These are phyloP conservation scores for Zychaea mexicana DNA, from an alignment of 371 early-diverging fungal species.

Conservation along the genomic window DNA sequence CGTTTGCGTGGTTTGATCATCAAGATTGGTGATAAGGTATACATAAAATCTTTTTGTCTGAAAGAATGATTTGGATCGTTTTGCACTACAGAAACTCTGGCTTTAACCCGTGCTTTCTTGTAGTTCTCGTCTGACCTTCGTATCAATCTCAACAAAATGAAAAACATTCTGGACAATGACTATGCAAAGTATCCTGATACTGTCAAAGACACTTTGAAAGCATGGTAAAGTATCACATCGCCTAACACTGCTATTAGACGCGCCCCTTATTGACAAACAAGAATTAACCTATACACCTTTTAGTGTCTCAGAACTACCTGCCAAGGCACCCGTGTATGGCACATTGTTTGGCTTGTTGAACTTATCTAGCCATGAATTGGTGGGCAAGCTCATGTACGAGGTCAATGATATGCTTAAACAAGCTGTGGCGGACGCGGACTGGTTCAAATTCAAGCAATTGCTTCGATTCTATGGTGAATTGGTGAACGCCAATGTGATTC, in stretches of 20 bases:
- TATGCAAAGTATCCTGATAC: conserved; percentile 66
- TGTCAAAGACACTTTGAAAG: conserved; percentile 64
- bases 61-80: too few species aligned
- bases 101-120: too few species aligned
- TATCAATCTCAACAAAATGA: conserved; percentile 70
- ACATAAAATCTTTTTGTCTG: neutral
- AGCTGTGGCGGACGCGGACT: conserved; percentile 56
- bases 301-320: conserved; percentile 78
- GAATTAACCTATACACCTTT: neutral
- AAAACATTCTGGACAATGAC: conserved; percentile 70
- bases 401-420: conserved; percentile 51
- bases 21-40: conserved; percentile 81
- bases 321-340: conserved; percentile 80
- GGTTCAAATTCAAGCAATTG: conserved; percentile 75
- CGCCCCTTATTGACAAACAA: neutral
- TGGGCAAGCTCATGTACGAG: conserved; percentile 32
- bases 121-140: conserved; percentile 61
- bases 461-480: conserved; percentile 83
- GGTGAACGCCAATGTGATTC: conserved; percentile 77
- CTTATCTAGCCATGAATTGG: conserved; percentile 45
- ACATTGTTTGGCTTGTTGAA: conserved; percentile 80
- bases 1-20: conserved; percentile 73
- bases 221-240: too few species aligned
- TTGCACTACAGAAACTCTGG: too few species aligned
- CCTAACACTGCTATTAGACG: too few species aligned